Base-by-base conservation (phyloP, 495 filamentous ascomycete species). In the Penicillium dipodomyicola region DNA sequence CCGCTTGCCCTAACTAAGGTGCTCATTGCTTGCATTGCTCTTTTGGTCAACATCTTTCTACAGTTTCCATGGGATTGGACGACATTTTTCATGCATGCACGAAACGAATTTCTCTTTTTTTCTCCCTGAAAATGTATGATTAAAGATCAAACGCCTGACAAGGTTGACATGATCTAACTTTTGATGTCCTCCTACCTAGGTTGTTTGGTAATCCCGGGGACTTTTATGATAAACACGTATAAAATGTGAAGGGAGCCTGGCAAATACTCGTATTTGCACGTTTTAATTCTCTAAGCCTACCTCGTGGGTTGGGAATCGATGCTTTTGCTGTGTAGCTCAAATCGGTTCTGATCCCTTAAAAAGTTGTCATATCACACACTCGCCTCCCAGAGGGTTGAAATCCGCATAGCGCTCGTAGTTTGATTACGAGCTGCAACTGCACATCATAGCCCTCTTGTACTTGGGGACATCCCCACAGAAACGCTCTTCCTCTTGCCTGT, bases 381-480 rank as follows among this genome's bases (percentile, higher is more conserved):
- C n/a, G 35, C 17, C 37, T 11, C 23, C 35, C 9, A 23, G 48
- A 25, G 44, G 37, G 11, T 7, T 37, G 17, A 15, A 2, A 29
- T 46, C 12, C 9, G 2, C 12, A 41, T 46, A 20, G 23, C 23
- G 10, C 44, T 11, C 14, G 3, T 41, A 19, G 22, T 12, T 41
- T 32, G n/a, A 49, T 25, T 52, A 80, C 20, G 77, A 80, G 58
- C 81, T 84, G 70, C 94, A 98, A 67, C 88, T 92, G 73, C 94
- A 98, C 79, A 96, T 93, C 83, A 96, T 84, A 41, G 85, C 88
- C 63, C 90, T 80, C 69, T 82, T 82, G 41, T 74, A 72, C 71
- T 76, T 85, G 10, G 94, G 94, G 51, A 96, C 91, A 76, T 96
- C 92, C 9, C 90, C 86, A 57, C 87, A 92, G 76, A 89, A 96